Base-by-base conservation (phyloP, 345 rosid genomes). In the Viola odorata region DNA sequence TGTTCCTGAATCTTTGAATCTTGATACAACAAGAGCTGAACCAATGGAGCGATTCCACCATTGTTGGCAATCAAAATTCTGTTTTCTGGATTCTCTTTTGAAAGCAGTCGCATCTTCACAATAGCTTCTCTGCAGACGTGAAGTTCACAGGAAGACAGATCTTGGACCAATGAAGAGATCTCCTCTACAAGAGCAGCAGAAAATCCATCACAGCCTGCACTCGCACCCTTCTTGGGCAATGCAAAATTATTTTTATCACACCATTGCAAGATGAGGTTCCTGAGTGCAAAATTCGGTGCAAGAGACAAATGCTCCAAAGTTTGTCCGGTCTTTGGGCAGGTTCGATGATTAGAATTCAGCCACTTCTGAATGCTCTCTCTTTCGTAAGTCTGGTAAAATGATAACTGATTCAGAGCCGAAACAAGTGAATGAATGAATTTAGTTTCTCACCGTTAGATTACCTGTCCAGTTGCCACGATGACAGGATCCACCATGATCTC, bases 401-500 rank as follows among this genome's bases (percentile, higher is more conserved):
- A 23, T 23, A 23, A 23, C 32, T 23, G 32, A 23, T 23, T 23
- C 32, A 8, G n/a, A 37, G 17, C 45, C 3, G 14, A 64, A 48
- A 62, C 47, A 6, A 11, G 47, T 11, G 12, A 11, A 6, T 44
- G 0, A 1, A 44, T 3, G 58, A 36, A 23, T 12, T 38, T 23
- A 62, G 9, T 10, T 37, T 15, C 11, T 37, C 0, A 13, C 66
- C 6, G 23, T 15, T 8, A 37, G 54, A 53, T 62, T 81, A 85
- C 91, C 91, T 85, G 91, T 62, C 91, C 87, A 9, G 85, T 80
- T 57, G 87, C 77, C 53, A 81, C 80, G 14, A 85, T 85, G 36
- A 82, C 87, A 7, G 91, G 91, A 57, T 82, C 87, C 44, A 73
- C 71, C 87, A 85, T 85, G 61, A 85, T 77, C 73, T 82, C 87